Evolutionary conservation across 768 basidiomycete species (phyloP), one percentile per base, ranked within the genome.

Genomic region (Mycena haematopus): DNA sequence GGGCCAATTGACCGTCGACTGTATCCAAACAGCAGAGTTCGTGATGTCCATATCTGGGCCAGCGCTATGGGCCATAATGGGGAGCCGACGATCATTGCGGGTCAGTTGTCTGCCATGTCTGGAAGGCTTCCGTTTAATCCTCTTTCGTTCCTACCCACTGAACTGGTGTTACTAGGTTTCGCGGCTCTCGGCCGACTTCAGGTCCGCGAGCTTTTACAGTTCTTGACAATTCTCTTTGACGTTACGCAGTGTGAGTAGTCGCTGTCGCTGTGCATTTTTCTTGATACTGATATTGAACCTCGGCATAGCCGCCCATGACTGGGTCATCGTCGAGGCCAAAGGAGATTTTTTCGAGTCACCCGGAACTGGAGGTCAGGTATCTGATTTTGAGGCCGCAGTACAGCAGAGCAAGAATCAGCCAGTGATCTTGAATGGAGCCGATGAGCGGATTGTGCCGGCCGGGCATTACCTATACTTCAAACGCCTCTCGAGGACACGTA

Each of bases 141-240:
- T n/a, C n/a, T n/a, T n/a, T n/a, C n/a, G n/a, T n/a, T n/a, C n/a
- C n/a, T n/a, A n/a, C n/a, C n/a, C n/a, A n/a, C n/a, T n/a, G n/a
- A n/a, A n/a, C n/a, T n/a, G n/a, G 46, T 35, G 38, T 17, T 25
- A 27, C 35, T 24, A 58, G 58, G 58, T 11, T 11, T 58, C 29
- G 58, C 58, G 29, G 52, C 50, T 35, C 52, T 51, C 44, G 9
- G n/a, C 36, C 58, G 58, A 25, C 50, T 58, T 19, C 36, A 33
- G 40, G 35, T 58, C n/a, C 11, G 36, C 1, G 56, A 58, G 46
- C 40, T 58, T 46, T n/a, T n/a, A 49, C 2, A 29, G 49, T 58
- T 58, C 15, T 57, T 24, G 24, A 17, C 9, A 22, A n/a, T 58
- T 14, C 8, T 58, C 56, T 58, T 50, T 36, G 50, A 50, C 35